These are phyloP conservation scores for Stentor roeselii DNA, from an alignment of 73 alveolate species.

Conservation along the genomic window DNA sequence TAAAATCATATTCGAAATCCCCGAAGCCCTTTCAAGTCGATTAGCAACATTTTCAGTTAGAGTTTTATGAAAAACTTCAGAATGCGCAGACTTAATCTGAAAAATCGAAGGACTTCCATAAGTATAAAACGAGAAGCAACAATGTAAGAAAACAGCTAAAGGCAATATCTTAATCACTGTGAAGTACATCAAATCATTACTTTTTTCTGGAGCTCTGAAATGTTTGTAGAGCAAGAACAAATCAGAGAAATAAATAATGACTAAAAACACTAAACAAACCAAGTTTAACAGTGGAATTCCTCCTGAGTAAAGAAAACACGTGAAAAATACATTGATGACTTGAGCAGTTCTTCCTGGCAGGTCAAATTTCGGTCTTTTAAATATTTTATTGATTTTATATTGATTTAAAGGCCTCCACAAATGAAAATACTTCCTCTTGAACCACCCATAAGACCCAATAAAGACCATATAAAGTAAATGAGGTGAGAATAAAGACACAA, in stretches of 20 bases:
- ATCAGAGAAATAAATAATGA: conserved; percentile 10
- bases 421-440: not conserved
- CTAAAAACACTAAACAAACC: not conserved
- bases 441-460: not conserved
- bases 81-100: not conserved
- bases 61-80: too few species aligned
- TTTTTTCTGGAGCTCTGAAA: not conserved
- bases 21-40: too few species aligned
- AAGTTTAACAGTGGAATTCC: conserved; percentile 23
- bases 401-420: not conserved
- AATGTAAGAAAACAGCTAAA: conserved; percentile 30
- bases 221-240: not conserved
- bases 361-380: conserved; percentile 3
- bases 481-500: conserved; percentile 10
- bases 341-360: not conserved
- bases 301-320: conserved; percentile 27
- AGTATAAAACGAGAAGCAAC: conserved; percentile 35
- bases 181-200: not conserved
- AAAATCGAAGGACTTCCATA: conserved; percentile 37
- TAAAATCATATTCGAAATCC: too few species aligned
- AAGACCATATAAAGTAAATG: conserved; percentile 2
- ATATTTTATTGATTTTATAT: not conserved
- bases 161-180: conserved; percentile 12
- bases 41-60: too few species aligned
- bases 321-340: not conserved